A percentile compares a stretch with the other conserved stretches of the same genome.
phyloP scores from a whole-genome alignment of 768 basidiomycete genomes.

The Leucocoprinus birnbaumii region DNA sequence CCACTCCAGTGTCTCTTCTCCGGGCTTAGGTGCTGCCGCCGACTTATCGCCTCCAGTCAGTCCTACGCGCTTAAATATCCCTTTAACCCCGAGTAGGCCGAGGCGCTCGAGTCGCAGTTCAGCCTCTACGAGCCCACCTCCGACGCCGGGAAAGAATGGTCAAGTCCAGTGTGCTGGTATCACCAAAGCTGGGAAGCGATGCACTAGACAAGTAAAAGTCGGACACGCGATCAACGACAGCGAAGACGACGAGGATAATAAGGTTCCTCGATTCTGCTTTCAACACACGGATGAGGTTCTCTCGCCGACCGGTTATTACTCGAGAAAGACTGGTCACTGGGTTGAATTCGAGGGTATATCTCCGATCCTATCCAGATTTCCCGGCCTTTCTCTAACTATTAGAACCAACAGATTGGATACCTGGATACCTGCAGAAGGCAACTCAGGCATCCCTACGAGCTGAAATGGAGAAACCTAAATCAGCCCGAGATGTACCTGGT shows the following conservation, averaged over 20 bases:
- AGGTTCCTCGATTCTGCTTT: constrained; percentile 55
- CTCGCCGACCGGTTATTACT: constrained; percentile 52
- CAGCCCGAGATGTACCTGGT: constrained; percentile 59
- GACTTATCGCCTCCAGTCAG: background rate
- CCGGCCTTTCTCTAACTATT: constrained; percentile 10
- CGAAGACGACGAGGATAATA: constrained; percentile 22
- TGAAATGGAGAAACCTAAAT: constrained; percentile 47
- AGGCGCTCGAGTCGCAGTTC: constrained; percentile 14
- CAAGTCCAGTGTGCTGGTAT: constrained; percentile 57
- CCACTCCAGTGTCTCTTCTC: background rate
- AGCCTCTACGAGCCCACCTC: constrained; percentile 19
- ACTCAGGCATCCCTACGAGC: constrained; percentile 53
- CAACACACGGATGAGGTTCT: constrained; percentile 62
- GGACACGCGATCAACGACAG: constrained; percentile 28
- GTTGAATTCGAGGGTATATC: constrained; percentile 53
- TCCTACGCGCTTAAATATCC: background rate
- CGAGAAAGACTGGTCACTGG: constrained; percentile 46
- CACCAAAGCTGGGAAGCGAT: constrained; percentile 64
- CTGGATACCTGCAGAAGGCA: constrained; percentile 54
- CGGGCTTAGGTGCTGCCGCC: background rate
- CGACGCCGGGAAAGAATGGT: constrained; percentile 14
- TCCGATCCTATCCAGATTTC: no score
- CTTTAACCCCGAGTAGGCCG: background rate
- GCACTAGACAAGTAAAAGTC: constrained; percentile 55
- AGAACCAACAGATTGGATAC: constrained; percentile 61